phyloP scores from a whole-genome alignment of 2,329 filamentous ascomycete genomes.

The Cadophora gregata region DNA sequence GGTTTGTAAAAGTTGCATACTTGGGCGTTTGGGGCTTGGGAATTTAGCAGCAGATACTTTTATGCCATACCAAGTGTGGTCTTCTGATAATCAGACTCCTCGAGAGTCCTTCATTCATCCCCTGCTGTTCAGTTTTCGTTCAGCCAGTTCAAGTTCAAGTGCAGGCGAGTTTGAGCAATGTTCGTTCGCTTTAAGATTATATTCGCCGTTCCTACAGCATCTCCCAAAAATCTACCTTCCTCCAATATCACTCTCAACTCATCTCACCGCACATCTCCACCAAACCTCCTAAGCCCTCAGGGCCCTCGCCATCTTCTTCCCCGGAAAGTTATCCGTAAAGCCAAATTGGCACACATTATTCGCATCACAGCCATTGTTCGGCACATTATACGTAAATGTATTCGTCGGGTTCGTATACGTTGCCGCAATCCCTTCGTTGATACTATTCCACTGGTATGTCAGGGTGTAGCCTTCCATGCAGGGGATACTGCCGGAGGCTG shows the following conservation, averaged over 20 bases:
- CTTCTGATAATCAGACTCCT: slow-evolving; percentile 21
- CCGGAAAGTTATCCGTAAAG: slow-evolving; percentile 21
- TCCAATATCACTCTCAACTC: not conserved
- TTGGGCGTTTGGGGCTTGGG: slow-evolving; percentile 26
- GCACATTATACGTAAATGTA: slow-evolving; percentile 23
- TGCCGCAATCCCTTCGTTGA: slow-evolving; percentile 23
- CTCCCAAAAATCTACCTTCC: not conserved
- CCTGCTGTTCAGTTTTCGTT: too few relatives aligned
- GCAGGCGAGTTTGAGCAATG: not conserved
- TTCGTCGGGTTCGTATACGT: slow-evolving; percentile 24
- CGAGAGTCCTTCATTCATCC: not conserved
- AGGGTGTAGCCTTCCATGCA: slow-evolving; percentile 25
- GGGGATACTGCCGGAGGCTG: slow-evolving; percentile 22
- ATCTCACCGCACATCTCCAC: not conserved
- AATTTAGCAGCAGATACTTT: slow-evolving; percentile 11
- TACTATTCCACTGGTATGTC: slow-evolving; percentile 19
- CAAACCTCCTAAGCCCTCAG: slow-evolving; percentile 12
- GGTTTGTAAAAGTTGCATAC: slow-evolving; percentile 24
- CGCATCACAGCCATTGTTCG: slow-evolving; percentile 16
- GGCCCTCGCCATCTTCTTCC: slow-evolving; percentile 18
- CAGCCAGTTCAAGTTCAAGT: too few relatives aligned
- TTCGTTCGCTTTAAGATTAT: not conserved
- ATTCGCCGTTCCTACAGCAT: not conserved
- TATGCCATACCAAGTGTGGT: slow-evolving; percentile 1
- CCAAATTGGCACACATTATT: slow-evolving; percentile 20